Evolutionary conservation across 2,329 filamentous ascomycete species (phyloP).

Genomic region (Gyromitra esculenta): DNA sequence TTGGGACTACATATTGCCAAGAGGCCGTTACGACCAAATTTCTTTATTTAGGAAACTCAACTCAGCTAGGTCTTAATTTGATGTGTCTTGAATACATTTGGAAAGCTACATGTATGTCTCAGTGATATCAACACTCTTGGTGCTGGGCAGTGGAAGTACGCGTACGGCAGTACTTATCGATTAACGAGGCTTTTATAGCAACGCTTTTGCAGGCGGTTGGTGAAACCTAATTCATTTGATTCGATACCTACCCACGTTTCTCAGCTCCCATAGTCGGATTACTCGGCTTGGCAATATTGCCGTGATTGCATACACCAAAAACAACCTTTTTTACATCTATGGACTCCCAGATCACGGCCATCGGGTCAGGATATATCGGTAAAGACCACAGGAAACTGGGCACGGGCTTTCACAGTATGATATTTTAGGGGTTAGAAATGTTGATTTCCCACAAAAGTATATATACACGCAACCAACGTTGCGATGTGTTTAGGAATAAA

Average conservation of each 20-base stretch:
- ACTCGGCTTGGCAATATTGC: conserved; percentile 1
- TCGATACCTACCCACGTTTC: conserved; percentile 1
- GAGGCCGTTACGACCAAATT: neutral
- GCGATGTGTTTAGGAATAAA: no score
- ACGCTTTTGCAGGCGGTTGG: conserved; percentile 1
- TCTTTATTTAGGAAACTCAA: neutral
- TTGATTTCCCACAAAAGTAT: neutral
- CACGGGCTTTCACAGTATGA: neutral
- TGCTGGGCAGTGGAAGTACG: neutral
- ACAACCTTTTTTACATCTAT: neutral
- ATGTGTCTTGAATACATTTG: neutral
- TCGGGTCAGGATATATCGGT: neutral
- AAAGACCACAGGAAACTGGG: neutral
- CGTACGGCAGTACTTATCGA: neutral
- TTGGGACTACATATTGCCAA: neutral
- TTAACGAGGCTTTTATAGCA: conserved; percentile 13
- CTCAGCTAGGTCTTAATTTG: neutral
- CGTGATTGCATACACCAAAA: neutral
- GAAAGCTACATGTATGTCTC: neutral
- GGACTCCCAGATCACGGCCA: neutral
- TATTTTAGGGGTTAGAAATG: neutral
- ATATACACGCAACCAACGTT: no score
- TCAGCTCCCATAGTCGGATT: conserved; percentile 8
- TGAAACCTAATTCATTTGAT: conserved; percentile 26
- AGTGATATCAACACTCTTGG: neutral